Percentiles rank a stretch among this genome's conserved stretches.
Evolutionary conservation across 2,329 filamentous ascomycete species (phyloP).

Genomic region (Xylariaceae sp.): DNA sequence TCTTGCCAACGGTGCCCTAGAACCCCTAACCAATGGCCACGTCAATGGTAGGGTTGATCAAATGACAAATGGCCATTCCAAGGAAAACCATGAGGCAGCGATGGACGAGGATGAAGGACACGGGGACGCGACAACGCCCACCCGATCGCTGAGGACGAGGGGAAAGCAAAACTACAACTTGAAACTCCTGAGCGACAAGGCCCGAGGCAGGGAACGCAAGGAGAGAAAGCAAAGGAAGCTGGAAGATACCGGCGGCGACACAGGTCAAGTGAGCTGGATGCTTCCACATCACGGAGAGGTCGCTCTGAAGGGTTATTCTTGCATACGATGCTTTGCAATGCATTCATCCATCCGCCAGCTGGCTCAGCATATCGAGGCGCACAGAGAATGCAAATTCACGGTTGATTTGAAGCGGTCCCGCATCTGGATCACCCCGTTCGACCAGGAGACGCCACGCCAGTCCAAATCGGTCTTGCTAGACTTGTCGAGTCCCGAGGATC

Average conservation of each 20-base stretch:
- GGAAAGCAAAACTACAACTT: constrained; percentile 50
- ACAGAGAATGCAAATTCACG: constrained; percentile 36
- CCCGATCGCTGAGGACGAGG: constrained; percentile 41
- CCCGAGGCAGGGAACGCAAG: constrained; percentile 42
- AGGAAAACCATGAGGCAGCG: constrained; percentile 15
- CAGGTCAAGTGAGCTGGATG: constrained; percentile 35
- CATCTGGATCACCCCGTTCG: constrained; percentile 20
- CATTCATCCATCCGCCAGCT: constrained; percentile 42
- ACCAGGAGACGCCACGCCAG: constrained; percentile 17
- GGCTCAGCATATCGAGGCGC: constrained; percentile 40
- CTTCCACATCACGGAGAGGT: constrained; percentile 38
- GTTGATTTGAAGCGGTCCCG: constrained; percentile 25
- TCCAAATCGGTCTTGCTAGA: constrained; percentile 14
- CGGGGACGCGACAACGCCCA: constrained; percentile 44
- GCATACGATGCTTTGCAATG: constrained; percentile 41
- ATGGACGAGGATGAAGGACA: constrained; percentile 31
- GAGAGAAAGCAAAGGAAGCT: constrained; percentile 32
- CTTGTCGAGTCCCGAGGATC: constrained; percentile 16
- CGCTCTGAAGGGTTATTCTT: constrained; percentile 40
- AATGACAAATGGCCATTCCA: constrained; percentile 14
- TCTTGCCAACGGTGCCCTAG: constrained; percentile 25
- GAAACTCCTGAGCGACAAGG: constrained; percentile 50
- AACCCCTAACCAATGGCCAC: constrained; percentile 25
- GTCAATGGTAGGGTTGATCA: constrained; percentile 22
- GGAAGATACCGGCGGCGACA: constrained; percentile 17